Evolutionary conservation across 2,329 filamentous ascomycete genomes (phyloP).

Genomic region (Fusarium keratoplasticum): DNA sequence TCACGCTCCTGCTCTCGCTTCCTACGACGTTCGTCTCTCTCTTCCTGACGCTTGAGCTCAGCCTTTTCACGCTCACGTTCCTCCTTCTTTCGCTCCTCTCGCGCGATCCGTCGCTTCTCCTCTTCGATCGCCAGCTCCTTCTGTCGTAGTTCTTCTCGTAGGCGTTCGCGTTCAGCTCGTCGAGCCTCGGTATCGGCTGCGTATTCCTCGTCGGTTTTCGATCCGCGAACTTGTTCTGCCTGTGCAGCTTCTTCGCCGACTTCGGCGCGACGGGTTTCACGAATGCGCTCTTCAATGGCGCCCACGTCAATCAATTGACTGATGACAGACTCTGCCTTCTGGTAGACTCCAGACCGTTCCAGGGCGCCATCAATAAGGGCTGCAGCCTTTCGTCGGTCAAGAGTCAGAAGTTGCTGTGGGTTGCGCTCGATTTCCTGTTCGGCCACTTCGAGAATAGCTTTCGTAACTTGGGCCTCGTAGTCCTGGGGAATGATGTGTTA

Average conservation of each 20-base stretch:
- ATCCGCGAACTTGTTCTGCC: slow-evolving; percentile 72
- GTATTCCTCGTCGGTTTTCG: slow-evolving; percentile 81
- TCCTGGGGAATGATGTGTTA: slow-evolving; percentile 60
- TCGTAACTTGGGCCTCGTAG: slow-evolving; percentile 74
- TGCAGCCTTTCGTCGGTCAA: slow-evolving; percentile 79
- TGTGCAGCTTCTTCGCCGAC: slow-evolving; percentile 77
- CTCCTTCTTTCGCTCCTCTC: slow-evolving; percentile 65
- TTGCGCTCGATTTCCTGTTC: slow-evolving; percentile 82
- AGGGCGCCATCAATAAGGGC: slow-evolving; percentile 82
- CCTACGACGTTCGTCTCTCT: slow-evolving; percentile 61
- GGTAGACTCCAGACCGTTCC: slow-evolving; percentile 81
- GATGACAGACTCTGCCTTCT: slow-evolving; percentile 75
- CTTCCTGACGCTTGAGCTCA: slow-evolving; percentile 62
- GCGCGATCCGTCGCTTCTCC: slow-evolving; percentile 69
- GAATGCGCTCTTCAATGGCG: slow-evolving; percentile 76
- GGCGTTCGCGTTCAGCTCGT: slow-evolving; percentile 69
- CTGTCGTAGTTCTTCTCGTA: slow-evolving; percentile 69
- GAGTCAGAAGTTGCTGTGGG: slow-evolving; percentile 75
- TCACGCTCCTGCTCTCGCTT: slow-evolving; percentile 67
- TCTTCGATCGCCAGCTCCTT: slow-evolving; percentile 71
- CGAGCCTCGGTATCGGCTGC: slow-evolving; percentile 73
- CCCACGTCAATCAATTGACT: slow-evolving; percentile 74
- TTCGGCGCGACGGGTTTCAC: slow-evolving; percentile 74
- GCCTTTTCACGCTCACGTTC: slow-evolving; percentile 63
- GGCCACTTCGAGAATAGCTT: slow-evolving; percentile 76